These are phyloP conservation scores for Aureobasidium leucospermi DNA, from an alignment of 2,329 filamentous ascomycete genomes.

Conservation along the genomic window DNA sequence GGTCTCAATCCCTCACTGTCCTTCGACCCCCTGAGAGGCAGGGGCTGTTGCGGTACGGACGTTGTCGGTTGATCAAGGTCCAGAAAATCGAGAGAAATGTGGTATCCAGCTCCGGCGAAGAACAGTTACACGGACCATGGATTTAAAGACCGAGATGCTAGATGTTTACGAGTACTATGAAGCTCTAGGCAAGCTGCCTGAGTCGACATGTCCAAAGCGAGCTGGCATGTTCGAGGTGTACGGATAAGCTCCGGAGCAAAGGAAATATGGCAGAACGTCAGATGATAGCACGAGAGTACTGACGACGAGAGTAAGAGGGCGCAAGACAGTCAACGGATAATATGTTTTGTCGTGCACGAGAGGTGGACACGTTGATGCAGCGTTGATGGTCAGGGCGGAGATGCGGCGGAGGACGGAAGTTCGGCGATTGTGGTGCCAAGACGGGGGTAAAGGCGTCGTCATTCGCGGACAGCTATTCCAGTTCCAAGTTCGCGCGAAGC, in stretches of 20 bases:
- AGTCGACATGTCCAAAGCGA: background rate
- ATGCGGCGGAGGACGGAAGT: background rate
- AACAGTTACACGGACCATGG: too few relatives aligned
- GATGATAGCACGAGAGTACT: background rate
- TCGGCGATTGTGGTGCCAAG: background rate
- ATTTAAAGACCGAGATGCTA: too few relatives aligned
- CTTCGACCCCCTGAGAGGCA: too few relatives aligned
- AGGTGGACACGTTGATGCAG: background rate
- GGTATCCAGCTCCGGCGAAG: too few relatives aligned
- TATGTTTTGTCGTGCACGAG: background rate
- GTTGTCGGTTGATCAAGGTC: too few relatives aligned
- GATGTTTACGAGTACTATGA: too few relatives aligned
- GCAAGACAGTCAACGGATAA: background rate
- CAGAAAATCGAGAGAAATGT: too few relatives aligned
- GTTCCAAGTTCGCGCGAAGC: background rate
- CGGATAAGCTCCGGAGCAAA: too few relatives aligned
- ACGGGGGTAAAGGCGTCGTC: conserved; percentile 9
- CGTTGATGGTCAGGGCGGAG: background rate
- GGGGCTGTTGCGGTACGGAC: too few relatives aligned
- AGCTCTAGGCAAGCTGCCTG: too few relatives aligned
- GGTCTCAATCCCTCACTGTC: too few relatives aligned
- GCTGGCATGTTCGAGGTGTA: background rate
- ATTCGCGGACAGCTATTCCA: background rate
- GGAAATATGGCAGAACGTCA: background rate
- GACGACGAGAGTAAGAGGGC: background rate